phyloP scores from a whole-genome alignment of 768 basidiomycete genomes.

The Leccinum ochraceum region DNA sequence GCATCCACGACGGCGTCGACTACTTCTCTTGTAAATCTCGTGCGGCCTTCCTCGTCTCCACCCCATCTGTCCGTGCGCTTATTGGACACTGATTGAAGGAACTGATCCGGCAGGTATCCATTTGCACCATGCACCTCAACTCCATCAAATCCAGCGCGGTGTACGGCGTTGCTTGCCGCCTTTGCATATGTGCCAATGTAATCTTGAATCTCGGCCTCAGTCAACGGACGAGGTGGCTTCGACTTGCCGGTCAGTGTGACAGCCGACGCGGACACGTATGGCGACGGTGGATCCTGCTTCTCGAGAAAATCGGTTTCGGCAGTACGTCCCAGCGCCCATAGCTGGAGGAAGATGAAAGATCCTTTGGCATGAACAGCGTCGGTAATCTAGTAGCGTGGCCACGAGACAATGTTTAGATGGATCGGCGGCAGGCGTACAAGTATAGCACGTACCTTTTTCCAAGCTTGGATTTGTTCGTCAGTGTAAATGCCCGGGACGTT shows the following conservation, averaged over 20 bases:
- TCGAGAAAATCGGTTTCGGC: slow-evolving; percentile 38
- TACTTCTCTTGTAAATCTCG: slow-evolving; percentile 48
- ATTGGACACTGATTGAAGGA: slow-evolving; percentile 36
- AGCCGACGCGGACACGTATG: slow-evolving; percentile 36
- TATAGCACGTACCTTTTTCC: not conserved
- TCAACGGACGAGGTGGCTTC: slow-evolving; percentile 17
- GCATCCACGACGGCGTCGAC: slow-evolving; percentile 12
- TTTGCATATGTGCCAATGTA: slow-evolving; percentile 30
- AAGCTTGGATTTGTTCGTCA: not conserved
- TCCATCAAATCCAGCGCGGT: slow-evolving; percentile 11
- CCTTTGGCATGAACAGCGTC: not conserved
- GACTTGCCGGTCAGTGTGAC: slow-evolving; percentile 23
- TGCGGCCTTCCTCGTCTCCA: slow-evolving; percentile 53
- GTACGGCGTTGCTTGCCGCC: slow-evolving; percentile 36
- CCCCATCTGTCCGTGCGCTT: slow-evolving; percentile 41
- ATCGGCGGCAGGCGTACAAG: not conserved
- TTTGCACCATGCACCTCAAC: slow-evolving; percentile 46
- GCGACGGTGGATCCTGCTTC: slow-evolving; percentile 36
- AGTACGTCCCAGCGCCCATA: slow-evolving; percentile 53
- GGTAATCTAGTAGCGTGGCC: not conserved
- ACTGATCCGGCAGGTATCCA: slow-evolving; percentile 58
- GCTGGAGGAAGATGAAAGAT: not conserved
- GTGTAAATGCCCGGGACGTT: not conserved
- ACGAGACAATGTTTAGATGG: not conserved
- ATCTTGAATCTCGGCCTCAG: slow-evolving; percentile 34